Evolutionary conservation across 768 basidiomycete genomes (phyloP).

Genomic region (Phylloporus sp.): DNA sequence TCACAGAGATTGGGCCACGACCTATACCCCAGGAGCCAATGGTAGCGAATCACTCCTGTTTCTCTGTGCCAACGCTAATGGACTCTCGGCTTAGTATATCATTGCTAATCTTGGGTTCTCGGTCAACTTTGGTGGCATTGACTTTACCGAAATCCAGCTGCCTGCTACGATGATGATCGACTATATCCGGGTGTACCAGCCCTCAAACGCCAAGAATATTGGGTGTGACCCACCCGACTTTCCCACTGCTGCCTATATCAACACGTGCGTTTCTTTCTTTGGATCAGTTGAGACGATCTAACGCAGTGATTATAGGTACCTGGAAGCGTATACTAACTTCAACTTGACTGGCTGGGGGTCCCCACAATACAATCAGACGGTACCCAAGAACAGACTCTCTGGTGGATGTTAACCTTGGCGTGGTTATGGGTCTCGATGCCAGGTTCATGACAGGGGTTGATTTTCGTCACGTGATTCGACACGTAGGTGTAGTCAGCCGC

Average conservation of each 20-base stretch:
- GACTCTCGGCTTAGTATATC: conserved; percentile 45
- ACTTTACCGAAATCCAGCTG: conserved; percentile 51
- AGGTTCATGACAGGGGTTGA: conserved; percentile 13
- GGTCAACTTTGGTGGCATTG: conserved; percentile 61
- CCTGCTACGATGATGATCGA: conserved; percentile 69
- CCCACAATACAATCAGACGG: conserved; percentile 43
- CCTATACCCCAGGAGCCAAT: conserved; percentile 69
- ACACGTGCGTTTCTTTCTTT: conserved; percentile 42
- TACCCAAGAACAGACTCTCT: conserved; percentile 54
- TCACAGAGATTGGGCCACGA: conserved; percentile 52
- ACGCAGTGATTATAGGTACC: conserved; percentile 29
- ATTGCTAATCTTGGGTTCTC: conserved; percentile 72
- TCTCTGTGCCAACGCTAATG: neutral
- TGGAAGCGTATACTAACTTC: conserved; percentile 43
- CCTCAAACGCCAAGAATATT: conserved; percentile 43
- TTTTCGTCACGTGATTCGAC: conserved; percentile 30
- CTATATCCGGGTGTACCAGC: conserved; percentile 77
- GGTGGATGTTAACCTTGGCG: conserved; percentile 25
- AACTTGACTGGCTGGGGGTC: conserved; percentile 42
- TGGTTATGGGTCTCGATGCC: conserved; percentile 3
- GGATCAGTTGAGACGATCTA: neutral
- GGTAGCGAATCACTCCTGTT: conserved; percentile 24
- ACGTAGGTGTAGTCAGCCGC: conserved; percentile 28
- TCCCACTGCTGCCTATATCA: conserved; percentile 77
- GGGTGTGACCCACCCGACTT: conserved; percentile 68